Evolutionary conservation across 2,329 filamentous ascomycete genomes (phyloP), one percentile per base, ranked within the genome.

Genomic region (Ambrosiella beaveri): DNA sequence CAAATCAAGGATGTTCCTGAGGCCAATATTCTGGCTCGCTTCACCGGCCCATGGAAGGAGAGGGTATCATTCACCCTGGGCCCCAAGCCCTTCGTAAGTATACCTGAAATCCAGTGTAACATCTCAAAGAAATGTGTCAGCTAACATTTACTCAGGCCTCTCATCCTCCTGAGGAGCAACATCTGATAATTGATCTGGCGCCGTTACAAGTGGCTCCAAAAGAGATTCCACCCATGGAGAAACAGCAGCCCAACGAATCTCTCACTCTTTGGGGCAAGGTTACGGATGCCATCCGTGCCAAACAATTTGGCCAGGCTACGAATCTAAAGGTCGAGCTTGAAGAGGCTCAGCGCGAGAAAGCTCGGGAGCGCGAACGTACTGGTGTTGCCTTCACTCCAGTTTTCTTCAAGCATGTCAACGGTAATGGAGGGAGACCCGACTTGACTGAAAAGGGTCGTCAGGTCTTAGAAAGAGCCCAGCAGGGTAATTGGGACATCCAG

Each of bases 261-360:
- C 79, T 93, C 63, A 82, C 80, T 59, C 85, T 95, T 67, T 98
- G 93, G 93, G 78, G 81, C 39, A 80, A 80, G 27, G 91, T 98
- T 50, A 97, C 93, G 15, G 77, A 86, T 56, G 88, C 90, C 40
- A 97, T 98, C 66, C 70, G 80, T 19, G 73, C 81, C 61, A 94
- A 90, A 71, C 88, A 95, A 67, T 98, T 82, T 70, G 79, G 78
- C 47, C 82, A 85, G 63, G 93, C 93, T 7, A 98, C 93, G 19
- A 81, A 79, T 17, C 73, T 93, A 62, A 98, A 98, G 74, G 81
- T 88, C 61, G 88, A 95, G 65, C 80, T 98, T 9, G 93, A 98
- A 70, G 93, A 98, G 69, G 76, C 77, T 49, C 93, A 98, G 72
- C 78, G 93, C 38, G 80, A 86, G 65, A 91, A 88, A 71, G 90